Conservation (phyloP, 163 green algal genomes). For the Coccomyxa subellipsoidea region DNA sequence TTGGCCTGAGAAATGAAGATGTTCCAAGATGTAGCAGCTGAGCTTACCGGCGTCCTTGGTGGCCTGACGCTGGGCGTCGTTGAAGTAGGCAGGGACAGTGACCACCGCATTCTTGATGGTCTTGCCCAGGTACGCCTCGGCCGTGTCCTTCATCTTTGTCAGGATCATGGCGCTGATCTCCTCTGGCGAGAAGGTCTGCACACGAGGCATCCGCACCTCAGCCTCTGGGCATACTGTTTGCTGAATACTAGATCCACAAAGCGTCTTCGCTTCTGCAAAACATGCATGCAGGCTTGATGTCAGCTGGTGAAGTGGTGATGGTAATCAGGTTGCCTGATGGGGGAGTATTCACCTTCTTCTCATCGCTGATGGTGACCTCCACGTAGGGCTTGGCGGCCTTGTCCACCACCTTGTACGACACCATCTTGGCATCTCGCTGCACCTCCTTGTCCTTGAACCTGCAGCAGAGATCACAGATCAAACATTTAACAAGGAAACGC, state of each 20-base stretch:
- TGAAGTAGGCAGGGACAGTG: slow-evolving; percentile 99
- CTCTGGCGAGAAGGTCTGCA: slow-evolving; percentile 83
- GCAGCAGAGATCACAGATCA: slow-evolving; percentile 21
- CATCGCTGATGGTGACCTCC: slow-evolving; percentile 46
- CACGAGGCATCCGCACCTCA: too few relatives aligned
- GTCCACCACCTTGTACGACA: slow-evolving; percentile 95
- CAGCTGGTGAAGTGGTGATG: background rate
- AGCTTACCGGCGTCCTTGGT: slow-evolving; percentile 89
- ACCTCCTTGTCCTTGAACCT: slow-evolving; percentile 87
- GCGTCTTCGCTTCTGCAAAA: too few relatives aligned
- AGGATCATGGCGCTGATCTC: slow-evolving; percentile 97
- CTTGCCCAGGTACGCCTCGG: slow-evolving; percentile 88
- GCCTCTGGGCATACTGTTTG: too few relatives aligned
- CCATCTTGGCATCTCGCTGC: slow-evolving; percentile 90
- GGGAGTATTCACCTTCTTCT: slow-evolving; percentile 47
- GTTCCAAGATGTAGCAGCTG: background rate
- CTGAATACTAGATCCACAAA: too few relatives aligned
- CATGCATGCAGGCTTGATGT: too few relatives aligned
- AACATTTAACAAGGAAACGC: background rate
- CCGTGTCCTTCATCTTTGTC: slow-evolving; percentile 70
- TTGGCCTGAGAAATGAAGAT: too few relatives aligned
- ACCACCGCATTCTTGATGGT: slow-evolving; percentile 97
- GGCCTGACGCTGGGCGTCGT: slow-evolving; percentile 95
- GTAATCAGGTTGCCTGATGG: background rate
- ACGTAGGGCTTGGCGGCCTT: slow-evolving; percentile 82